Evolutionary conservation across 768 basidiomycete species (phyloP).

Genomic region (Asterophora lycoperdoides): DNA sequence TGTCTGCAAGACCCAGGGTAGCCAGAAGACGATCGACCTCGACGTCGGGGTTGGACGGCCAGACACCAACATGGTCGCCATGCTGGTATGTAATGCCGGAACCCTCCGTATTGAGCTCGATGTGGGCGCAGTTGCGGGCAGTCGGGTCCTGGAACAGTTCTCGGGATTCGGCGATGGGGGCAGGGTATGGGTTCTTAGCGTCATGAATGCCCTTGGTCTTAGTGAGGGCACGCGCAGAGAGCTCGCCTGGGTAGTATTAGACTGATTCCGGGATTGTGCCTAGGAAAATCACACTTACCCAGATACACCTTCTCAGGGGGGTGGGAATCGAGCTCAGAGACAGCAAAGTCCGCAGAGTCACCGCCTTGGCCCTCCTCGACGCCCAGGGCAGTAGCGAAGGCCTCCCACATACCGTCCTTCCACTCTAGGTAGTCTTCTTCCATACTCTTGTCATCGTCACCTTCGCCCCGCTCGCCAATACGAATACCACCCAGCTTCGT

Average conservation of each 20-base stretch:
- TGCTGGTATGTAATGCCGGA: conserved; percentile 99
- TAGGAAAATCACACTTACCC: conserved; percentile 43
- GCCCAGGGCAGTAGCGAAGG: conserved; percentile 73
- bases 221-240: conserved; percentile 90
- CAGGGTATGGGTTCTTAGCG: conserved; percentile 94
- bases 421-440: conserved; percentile 99
- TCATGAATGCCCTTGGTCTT: conserved; percentile 96
- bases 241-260: conserved; percentile 60
- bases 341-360: conserved; percentile 90
- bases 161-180: conserved; percentile 69
- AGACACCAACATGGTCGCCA: conserved; percentile 96
- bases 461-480: conserved; percentile 89
- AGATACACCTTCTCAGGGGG: conserved; percentile 89
- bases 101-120: conserved; percentile 91
- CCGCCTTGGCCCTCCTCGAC: conserved; percentile 97
- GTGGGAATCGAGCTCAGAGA: conserved; percentile 74
- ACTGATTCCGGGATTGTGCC: background rate
- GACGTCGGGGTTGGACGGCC: conserved; percentile 91
- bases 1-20: conserved; percentile 77
- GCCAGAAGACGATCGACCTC: conserved; percentile 89
- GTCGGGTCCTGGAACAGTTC: conserved; percentile 78
- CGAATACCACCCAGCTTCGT: conserved; percentile 77
- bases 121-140: conserved; percentile 89
- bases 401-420: conserved; percentile 98
- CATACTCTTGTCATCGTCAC: conserved; percentile 99